phyloP scores from a whole-genome alignment of 106 monocot genomes.

The Dendrobium officinale region DNA sequence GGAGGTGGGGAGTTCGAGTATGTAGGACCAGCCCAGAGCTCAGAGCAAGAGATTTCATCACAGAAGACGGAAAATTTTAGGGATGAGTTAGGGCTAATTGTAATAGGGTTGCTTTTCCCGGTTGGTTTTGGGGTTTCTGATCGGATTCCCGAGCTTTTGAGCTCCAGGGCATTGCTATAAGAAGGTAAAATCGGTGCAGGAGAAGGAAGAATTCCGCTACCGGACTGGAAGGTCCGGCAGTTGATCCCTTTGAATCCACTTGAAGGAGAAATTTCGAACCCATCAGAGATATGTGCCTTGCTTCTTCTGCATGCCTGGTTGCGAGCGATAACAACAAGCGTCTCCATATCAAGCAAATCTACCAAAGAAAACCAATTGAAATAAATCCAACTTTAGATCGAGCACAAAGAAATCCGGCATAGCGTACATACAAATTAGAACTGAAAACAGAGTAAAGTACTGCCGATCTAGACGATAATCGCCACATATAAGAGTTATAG shows the following conservation, averaged over 20 bases:
- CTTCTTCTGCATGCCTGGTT: constrained; percentile 18
- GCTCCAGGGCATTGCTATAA: constrained; percentile 1
- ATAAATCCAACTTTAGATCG: background rate
- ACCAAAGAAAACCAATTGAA: background rate
- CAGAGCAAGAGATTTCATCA: constrained; percentile 24
- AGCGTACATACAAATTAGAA: background rate
- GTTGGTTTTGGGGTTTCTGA: constrained; percentile 28
- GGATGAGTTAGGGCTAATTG: constrained; percentile 19
- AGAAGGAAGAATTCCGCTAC: constrained; percentile 15
- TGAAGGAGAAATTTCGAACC: constrained; percentile 15
- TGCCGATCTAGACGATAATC: background rate
- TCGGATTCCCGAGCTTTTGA: constrained; percentile 7
- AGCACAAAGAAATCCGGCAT: background rate
- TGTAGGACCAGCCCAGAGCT: constrained; percentile 63
- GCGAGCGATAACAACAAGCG: constrained; percentile 13
- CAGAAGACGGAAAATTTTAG: constrained; percentile 7
- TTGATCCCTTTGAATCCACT: constrained; percentile 26
- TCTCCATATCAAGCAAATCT: constrained; percentile 25
- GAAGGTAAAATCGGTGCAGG: constrained; percentile 1
- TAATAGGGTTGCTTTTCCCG: constrained; percentile 34
- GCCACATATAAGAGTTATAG: background rate
- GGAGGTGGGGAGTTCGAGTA: constrained; percentile 73
- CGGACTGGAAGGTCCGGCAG: constrained; percentile 29
- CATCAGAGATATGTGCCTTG: constrained; percentile 14
- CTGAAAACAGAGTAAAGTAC: background rate